phyloP scores from a whole-genome alignment of 2,329 filamentous ascomycete genomes.

The Microcyclospora tardicrescens region DNA sequence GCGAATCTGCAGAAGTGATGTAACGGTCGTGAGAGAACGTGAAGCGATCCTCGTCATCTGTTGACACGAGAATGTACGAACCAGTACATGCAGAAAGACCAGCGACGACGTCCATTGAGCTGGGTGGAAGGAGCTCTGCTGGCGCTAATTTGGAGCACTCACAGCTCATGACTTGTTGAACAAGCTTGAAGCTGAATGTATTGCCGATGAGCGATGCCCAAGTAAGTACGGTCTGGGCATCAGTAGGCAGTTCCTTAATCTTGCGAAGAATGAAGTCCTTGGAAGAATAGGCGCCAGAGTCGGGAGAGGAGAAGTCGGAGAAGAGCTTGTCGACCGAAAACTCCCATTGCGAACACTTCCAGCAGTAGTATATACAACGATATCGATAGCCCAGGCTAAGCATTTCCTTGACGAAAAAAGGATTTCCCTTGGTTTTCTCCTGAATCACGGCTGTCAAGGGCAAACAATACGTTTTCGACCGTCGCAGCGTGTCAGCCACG shows the following conservation, averaged over 20 bases:
- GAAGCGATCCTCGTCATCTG: conserved; percentile 75
- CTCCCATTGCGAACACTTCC: conserved; percentile 67
- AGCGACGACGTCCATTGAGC: conserved; percentile 56
- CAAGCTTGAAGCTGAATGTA: conserved; percentile 69
- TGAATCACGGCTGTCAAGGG: conserved; percentile 74
- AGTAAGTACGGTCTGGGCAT: conserved; percentile 64
- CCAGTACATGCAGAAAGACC: conserved; percentile 75
- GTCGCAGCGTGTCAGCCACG: conserved; percentile 68
- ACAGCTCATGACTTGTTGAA: conserved; percentile 63
- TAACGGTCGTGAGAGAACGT: conserved; percentile 81
- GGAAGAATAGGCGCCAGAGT: conserved; percentile 67
- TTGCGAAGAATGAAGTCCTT: conserved; percentile 71
- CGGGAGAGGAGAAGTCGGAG: conserved; percentile 65
- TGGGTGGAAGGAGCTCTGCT: conserved; percentile 38
- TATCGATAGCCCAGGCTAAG: conserved; percentile 75
- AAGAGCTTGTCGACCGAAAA: conserved; percentile 80
- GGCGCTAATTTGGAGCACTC: conserved; percentile 49
- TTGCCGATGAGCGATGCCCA: conserved; percentile 79
- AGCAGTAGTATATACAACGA: conserved; percentile 83
- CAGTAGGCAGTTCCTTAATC: conserved; percentile 59
- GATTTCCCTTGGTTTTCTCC: conserved; percentile 77
- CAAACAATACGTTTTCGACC: conserved; percentile 55
- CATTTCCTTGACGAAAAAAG: conserved; percentile 87
- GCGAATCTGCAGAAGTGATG: conserved; percentile 57
- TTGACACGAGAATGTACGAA: conserved; percentile 67